Evolutionary conservation across 495 filamentous ascomycete genomes (phyloP).

Genomic region (Penicillium fimorum): DNA sequence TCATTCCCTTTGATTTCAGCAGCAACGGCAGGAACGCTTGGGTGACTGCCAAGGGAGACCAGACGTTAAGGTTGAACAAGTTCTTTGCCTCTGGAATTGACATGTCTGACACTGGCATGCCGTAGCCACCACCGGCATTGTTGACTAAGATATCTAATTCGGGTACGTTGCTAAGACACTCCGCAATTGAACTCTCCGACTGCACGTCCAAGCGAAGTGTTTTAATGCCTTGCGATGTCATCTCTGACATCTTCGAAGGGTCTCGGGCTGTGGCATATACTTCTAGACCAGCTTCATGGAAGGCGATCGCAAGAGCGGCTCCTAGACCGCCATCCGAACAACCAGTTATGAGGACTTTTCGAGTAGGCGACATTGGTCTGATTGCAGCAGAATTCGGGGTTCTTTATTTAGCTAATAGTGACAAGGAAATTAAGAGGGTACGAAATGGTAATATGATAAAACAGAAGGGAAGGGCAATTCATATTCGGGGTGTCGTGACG

Average conservation of each 20-base stretch:
- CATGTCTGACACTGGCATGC: conserved; percentile 36
- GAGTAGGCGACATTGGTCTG: background rate
- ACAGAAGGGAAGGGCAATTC: too few species aligned
- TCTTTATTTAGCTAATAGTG: too few species aligned
- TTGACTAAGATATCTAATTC: conserved; percentile 44
- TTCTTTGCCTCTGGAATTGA: conserved; percentile 33
- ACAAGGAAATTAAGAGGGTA: too few species aligned
- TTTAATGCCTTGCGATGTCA: conserved; percentile 24
- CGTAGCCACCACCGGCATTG: conserved; percentile 37
- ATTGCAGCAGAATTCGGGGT: too few species aligned
- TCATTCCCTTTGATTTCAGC: conserved; percentile 31
- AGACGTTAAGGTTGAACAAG: conserved; percentile 49
- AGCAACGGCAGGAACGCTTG: conserved; percentile 46
- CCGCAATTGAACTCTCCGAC: conserved; percentile 28
- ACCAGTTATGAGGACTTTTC: conserved; percentile 43
- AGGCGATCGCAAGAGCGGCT: conserved; percentile 38
- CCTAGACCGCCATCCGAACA: conserved; percentile 48
- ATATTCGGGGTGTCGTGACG: too few species aligned
- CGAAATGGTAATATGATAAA: too few species aligned
- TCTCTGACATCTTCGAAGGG: conserved; percentile 34
- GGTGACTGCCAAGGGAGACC: conserved; percentile 32
- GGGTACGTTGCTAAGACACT: conserved; percentile 15
- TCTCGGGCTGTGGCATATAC: conserved; percentile 50
- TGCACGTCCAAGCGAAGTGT: conserved; percentile 38
- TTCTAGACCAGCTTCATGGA: conserved; percentile 33